These are phyloP conservation scores for Kentomonas sorsogonicus DNA, from an alignment of 208 protist genomes.

Conservation along the genomic window DNA sequence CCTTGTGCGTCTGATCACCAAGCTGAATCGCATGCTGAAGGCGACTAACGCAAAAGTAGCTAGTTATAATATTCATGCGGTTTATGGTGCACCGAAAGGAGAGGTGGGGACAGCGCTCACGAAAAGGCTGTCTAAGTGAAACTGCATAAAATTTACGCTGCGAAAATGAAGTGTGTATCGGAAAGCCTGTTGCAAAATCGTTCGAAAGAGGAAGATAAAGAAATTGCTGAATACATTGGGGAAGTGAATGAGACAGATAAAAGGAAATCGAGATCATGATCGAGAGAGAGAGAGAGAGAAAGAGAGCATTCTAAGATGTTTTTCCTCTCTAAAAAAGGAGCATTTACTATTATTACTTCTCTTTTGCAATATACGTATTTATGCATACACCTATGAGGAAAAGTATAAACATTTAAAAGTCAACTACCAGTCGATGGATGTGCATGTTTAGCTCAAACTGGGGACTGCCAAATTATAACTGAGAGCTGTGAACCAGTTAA, in stretches of 20 bases:
- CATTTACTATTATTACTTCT: not conserved
- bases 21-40: slow-evolving; percentile 47
- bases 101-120: too few species aligned
- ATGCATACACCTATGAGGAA: not conserved
- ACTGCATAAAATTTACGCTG: too few species aligned
- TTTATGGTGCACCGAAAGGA: too few species aligned
- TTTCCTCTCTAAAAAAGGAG: not conserved
- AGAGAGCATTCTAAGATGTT: slow-evolving; percentile 1
- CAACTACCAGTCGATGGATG: not conserved
- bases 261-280: slow-evolving; percentile 1
- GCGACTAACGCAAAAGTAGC: slow-evolving; percentile 70
- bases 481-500: not conserved
- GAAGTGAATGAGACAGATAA: not conserved
- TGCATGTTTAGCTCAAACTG: not conserved
- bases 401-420: not conserved
- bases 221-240: too few species aligned
- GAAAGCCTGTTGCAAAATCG: too few species aligned
- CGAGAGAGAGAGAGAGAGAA: slow-evolving; percentile 11
- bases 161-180: too few species aligned
- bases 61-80: slow-evolving; percentile 73
- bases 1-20: slow-evolving; percentile 28
- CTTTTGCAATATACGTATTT: not conserved
- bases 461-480: not conserved
- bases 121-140: too few species aligned
- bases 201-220: too few species aligned